Conservation (phyloP, 345 rosid genomes). For the Brassica carinata region DNA sequence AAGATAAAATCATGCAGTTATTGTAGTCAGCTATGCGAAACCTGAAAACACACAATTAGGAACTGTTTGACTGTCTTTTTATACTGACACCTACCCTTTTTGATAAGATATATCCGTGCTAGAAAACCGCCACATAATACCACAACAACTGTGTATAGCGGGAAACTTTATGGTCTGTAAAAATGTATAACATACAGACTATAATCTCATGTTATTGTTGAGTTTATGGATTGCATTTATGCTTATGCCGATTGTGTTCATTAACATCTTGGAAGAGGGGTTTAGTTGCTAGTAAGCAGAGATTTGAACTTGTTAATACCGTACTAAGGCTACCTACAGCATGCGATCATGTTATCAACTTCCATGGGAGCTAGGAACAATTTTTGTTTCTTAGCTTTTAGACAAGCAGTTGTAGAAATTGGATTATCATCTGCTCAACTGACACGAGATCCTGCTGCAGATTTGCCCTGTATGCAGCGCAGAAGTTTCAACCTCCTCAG, state of each 20-base stretch:
- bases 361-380: neutral
- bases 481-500: slow-evolving; percentile 67
- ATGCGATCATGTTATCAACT: neutral
- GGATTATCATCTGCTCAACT: neutral
- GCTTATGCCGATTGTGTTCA: neutral
- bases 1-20: neutral
- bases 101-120: neutral
- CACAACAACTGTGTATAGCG: neutral
- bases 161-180: neutral
- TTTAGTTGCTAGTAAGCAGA: slow-evolving; percentile 10
- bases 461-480: slow-evolving; percentile 82
- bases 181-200: slow-evolving; percentile 5
- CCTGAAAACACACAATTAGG: neutral
- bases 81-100: neutral
- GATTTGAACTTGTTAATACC: neutral
- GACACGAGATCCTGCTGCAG: slow-evolving; percentile 51
- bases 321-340: neutral
- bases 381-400: neutral
- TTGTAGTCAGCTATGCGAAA: neutral
- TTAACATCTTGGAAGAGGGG: slow-evolving; percentile 4
- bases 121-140: slow-evolving; percentile 2
- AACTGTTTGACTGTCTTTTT: neutral
- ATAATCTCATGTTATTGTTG: neutral
- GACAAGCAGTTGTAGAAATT: slow-evolving; percentile 7
- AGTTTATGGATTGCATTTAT: slow-evolving; percentile 14